These are phyloP conservation scores for Aspergillus asperescens DNA, from an alignment of 495 filamentous ascomycete species.

Conservation along the genomic window DNA sequence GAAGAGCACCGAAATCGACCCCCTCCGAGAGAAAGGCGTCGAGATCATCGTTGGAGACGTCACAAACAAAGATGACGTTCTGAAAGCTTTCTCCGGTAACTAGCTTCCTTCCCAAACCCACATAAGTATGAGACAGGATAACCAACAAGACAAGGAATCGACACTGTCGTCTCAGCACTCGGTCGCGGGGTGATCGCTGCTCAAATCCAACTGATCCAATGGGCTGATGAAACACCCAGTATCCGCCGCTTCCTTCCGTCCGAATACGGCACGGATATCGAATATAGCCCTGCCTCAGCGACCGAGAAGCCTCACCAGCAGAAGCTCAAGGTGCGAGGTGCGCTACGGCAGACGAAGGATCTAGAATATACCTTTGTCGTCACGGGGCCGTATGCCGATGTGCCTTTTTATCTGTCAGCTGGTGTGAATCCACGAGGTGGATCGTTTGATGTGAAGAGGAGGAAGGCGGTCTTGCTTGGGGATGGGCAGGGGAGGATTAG, in stretches of 20 bases:
- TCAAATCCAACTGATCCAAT: constrained; percentile 54
- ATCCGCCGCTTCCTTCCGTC: constrained; percentile 67
- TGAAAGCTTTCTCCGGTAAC: constrained; percentile 47
- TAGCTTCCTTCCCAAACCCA: too few species aligned
- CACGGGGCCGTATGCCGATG: constrained; percentile 65
- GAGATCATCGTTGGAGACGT: constrained; percentile 58
- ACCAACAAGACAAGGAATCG: constrained; percentile 36
- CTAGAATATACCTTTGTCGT: constrained; percentile 61
- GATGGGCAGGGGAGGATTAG: constrained; percentile 53
- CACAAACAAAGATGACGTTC: constrained; percentile 46
- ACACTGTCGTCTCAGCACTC: constrained; percentile 62
- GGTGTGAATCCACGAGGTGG: constrained; percentile 24
- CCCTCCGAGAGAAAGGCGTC: constrained; percentile 45
- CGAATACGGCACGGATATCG: constrained; percentile 72
- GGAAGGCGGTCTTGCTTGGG: constrained; percentile 54
- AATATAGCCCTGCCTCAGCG: constrained; percentile 54
- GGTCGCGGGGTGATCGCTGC: constrained; percentile 53
- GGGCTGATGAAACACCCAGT: constrained; percentile 49
- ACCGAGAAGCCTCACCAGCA: constrained; percentile 63
- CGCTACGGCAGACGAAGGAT: constrained; percentile 41
- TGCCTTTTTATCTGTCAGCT: constrained; percentile 47
- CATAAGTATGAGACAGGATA: too few species aligned
- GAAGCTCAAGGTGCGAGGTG: constrained; percentile 61
- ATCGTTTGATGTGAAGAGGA: constrained; percentile 51
- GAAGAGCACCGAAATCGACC: constrained; percentile 32